Conservation (phyloP, 2,329 filamentous ascomycete species). For the Aspergillus fructus region DNA sequence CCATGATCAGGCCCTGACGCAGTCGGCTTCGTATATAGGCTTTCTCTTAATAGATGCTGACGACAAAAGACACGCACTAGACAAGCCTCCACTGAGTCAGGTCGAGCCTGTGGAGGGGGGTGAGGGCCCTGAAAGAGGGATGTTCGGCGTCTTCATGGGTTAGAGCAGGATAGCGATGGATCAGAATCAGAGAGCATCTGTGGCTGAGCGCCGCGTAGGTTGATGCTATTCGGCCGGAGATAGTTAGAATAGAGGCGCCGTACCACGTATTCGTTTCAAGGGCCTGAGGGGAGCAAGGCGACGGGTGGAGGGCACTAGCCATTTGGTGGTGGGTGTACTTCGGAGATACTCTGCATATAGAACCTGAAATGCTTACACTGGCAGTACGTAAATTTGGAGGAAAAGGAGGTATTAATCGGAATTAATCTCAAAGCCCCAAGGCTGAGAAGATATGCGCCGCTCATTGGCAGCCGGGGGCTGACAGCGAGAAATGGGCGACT, state of each 20-base stretch:
- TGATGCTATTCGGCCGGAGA: constrained; percentile 6
- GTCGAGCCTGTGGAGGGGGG: constrained; percentile 7
- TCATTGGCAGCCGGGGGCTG: background rate
- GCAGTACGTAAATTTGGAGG: background rate
- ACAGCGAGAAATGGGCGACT: background rate
- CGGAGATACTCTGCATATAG: constrained; percentile 1
- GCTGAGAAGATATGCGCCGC: background rate
- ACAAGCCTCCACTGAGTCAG: constrained; percentile 19
- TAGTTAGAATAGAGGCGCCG: background rate
- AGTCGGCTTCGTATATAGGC: background rate
- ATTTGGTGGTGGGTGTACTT: constrained; percentile 9
- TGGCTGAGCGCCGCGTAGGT: constrained; percentile 2
- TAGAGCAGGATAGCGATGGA: background rate
- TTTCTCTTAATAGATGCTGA: constrained; percentile 15
- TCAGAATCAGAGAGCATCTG: background rate
- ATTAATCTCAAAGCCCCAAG: background rate
- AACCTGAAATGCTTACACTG: background rate
- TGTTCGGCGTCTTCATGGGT: constrained; percentile 2
- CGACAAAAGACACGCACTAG: constrained; percentile 22
- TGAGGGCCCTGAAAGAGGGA: constrained; percentile 16
- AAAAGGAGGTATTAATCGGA: background rate
- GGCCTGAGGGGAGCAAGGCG: constrained; percentile 9
- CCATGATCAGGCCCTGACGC: too few relatives aligned
- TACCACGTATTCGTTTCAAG: constrained; percentile 13
- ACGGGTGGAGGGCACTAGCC: background rate